Evolutionary conservation across 2,329 filamentous ascomycete genomes (phyloP).

Genomic region (Ophiocordyceps camponoti-floridani): DNA sequence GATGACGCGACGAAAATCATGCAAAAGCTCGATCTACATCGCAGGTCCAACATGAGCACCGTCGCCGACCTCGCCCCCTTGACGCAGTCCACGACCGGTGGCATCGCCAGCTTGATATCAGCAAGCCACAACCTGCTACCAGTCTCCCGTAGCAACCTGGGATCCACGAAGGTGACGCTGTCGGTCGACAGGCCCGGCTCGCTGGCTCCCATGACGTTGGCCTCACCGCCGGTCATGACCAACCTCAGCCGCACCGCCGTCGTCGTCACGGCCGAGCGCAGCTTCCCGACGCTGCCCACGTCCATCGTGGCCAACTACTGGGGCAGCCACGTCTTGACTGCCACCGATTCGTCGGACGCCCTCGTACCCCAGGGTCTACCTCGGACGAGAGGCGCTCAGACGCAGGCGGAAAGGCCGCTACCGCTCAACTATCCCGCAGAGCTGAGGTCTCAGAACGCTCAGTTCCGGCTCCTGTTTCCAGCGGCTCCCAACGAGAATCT

Average conservation of each 20-base stretch:
- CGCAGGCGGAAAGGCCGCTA: slow-evolving; percentile 34
- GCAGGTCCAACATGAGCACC: slow-evolving; percentile 49
- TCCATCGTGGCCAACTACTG: slow-evolving; percentile 86
- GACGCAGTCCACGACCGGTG: slow-evolving; percentile 29
- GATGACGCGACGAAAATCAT: slow-evolving; percentile 75
- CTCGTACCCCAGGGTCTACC: slow-evolving; percentile 15
- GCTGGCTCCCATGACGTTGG: slow-evolving; percentile 67
- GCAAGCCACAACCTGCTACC: slow-evolving; percentile 67
- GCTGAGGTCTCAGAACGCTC: slow-evolving; percentile 71
- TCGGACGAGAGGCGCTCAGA: slow-evolving; percentile 9
- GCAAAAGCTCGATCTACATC: slow-evolving; percentile 77
- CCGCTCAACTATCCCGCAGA: slow-evolving; percentile 65
- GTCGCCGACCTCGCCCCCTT: slow-evolving; percentile 19
- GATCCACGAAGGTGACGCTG: slow-evolving; percentile 14
- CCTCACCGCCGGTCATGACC: slow-evolving; percentile 67
- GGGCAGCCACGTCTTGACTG: slow-evolving; percentile 67
- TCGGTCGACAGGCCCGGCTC: slow-evolving; percentile 35
- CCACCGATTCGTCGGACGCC: slow-evolving; percentile 12
- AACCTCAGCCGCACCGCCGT: slow-evolving; percentile 77
- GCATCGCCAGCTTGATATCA: slow-evolving; percentile 73
- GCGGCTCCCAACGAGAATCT: slow-evolving; percentile 62
- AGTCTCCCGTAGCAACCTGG: slow-evolving; percentile 23
- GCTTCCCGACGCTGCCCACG: slow-evolving; percentile 57
- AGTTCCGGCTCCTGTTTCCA: slow-evolving; percentile 85
- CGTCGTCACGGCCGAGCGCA: slow-evolving; percentile 59